phyloP scores from a whole-genome alignment of 2,329 filamentous ascomycete species.

The Albifimbria verrucaria region DNA sequence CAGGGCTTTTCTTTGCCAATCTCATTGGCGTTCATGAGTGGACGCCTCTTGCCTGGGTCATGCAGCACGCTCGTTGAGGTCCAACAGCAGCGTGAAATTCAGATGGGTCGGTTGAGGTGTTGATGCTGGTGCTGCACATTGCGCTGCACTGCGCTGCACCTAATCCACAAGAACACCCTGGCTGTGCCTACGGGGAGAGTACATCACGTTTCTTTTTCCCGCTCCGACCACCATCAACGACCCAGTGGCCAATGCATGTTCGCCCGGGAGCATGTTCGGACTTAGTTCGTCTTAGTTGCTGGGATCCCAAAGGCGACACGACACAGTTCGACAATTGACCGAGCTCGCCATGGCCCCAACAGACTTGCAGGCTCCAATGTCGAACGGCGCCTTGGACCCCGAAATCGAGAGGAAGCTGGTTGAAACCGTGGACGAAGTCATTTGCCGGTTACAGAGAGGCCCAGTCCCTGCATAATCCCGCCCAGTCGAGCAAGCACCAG shows the following conservation, averaged over 20 bases:
- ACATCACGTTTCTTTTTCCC: slow-evolving; percentile 19
- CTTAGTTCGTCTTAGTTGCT: too few relatives aligned
- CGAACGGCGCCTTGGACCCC: background rate
- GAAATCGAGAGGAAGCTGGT: background rate
- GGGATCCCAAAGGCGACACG: too few relatives aligned
- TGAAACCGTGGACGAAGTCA: background rate
- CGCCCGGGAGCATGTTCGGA: too few relatives aligned
- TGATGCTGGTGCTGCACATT: too few relatives aligned
- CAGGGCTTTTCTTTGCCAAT: slow-evolving; percentile 21
- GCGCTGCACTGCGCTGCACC: too few relatives aligned
- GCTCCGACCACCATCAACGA: too few relatives aligned
- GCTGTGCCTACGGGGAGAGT: too few relatives aligned
- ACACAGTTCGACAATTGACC: background rate
- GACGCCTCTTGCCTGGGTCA: slow-evolving; percentile 17
- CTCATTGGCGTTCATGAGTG: slow-evolving; percentile 21
- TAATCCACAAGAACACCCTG: too few relatives aligned
- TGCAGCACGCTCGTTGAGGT: slow-evolving; percentile 14
- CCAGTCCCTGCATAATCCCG: slow-evolving; percentile 27
- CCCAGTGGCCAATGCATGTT: too few relatives aligned
- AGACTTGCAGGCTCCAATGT: too few relatives aligned
- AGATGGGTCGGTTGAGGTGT: too few relatives aligned
- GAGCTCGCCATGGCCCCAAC: background rate
- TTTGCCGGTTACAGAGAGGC: background rate
- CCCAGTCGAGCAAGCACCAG: slow-evolving; percentile 19
- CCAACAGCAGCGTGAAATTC: slow-evolving; percentile 9